These are phyloP conservation scores for Microsporum audouinii DNA, from an alignment of 2,329 filamentous ascomycete genomes.

Conservation along the genomic window DNA sequence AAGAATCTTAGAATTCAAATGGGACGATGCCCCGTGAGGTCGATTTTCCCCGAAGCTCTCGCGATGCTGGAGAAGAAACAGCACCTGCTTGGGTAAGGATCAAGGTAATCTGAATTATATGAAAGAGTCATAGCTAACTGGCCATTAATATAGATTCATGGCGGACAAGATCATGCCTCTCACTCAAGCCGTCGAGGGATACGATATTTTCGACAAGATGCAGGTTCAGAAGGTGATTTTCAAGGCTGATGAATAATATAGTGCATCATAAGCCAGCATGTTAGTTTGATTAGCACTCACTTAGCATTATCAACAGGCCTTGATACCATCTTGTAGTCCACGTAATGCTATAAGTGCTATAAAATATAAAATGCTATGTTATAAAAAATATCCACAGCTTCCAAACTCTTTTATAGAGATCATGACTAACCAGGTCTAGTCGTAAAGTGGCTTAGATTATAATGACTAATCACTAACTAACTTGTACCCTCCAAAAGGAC, in stretches of 20 bases:
- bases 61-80: slow-evolving; percentile 55
- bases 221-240: slow-evolving; percentile 66
- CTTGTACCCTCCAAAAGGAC: too few species aligned
- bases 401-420: too few species aligned
- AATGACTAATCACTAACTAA: too few species aligned
- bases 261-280: not conserved
- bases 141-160: slow-evolving; percentile 53
- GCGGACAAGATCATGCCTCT: slow-evolving; percentile 64
- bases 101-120: not conserved
- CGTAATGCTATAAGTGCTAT: too few species aligned
- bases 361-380: too few species aligned
- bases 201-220: slow-evolving; percentile 61
- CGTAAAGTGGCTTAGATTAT: too few species aligned
- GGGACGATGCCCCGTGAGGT: slow-evolving; percentile 64
- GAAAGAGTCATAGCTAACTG: slow-evolving; percentile 14
- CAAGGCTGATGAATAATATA: slow-evolving; percentile 33
- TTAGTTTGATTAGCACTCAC: not conserved
- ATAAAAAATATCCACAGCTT: too few species aligned
- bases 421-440: too few species aligned
- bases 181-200: slow-evolving; percentile 54
- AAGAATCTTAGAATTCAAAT: slow-evolving; percentile 66
- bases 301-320: not conserved
- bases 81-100: slow-evolving; percentile 51
- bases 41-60: slow-evolving; percentile 56
- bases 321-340: too few species aligned